phyloP scores from a whole-genome alignment of 1,284 basidiomycete species.

The Apiotrichum mycotoxinovorans region DNA sequence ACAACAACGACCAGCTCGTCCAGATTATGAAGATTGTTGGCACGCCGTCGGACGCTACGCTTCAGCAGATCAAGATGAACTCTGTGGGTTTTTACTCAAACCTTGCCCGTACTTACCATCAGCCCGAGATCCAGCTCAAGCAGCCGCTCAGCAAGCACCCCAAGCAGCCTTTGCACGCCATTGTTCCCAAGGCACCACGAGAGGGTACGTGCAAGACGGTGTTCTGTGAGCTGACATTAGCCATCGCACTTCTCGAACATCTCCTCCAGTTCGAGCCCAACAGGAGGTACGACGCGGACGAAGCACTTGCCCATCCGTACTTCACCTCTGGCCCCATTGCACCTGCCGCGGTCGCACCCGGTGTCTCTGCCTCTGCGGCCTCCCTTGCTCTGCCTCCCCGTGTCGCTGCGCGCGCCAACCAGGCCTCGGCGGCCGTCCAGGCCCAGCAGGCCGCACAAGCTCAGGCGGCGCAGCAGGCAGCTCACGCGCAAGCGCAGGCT shows the following conservation, averaged over 20 bases:
- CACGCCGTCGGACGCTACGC: slow-evolving; percentile 83
- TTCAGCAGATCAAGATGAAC: slow-evolving; percentile 86
- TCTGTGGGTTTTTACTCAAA: slow-evolving; percentile 59
- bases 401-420: slow-evolving; percentile 40
- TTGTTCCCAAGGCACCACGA: slow-evolving; percentile 87
- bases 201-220: slow-evolving; percentile 60
- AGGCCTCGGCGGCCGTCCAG: slow-evolving; percentile 42
- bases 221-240: slow-evolving; percentile 51
- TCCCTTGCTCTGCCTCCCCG: slow-evolving; percentile 41
- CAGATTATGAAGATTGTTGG: slow-evolving; percentile 98
- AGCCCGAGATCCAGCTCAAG: slow-evolving; percentile 82
- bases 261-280: slow-evolving; percentile 95
- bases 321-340: slow-evolving; percentile 59
- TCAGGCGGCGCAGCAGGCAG: slow-evolving; percentile 46
- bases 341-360: slow-evolving; percentile 37
- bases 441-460: slow-evolving; percentile 30
- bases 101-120: slow-evolving; percentile 5
- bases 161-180: slow-evolving; percentile 81
- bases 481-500: slow-evolving; percentile 37
- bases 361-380: slow-evolving; percentile 29
- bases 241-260: slow-evolving; percentile 89
- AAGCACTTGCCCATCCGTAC: slow-evolving; percentile 90
- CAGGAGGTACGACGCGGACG: slow-evolving; percentile 85
- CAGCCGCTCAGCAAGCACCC: slow-evolving; percentile 68
- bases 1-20: slow-evolving; percentile 95